Conservation (phyloP, 2,329 filamentous ascomycete genomes). For the Calonectria pseudoturangicola region DNA sequence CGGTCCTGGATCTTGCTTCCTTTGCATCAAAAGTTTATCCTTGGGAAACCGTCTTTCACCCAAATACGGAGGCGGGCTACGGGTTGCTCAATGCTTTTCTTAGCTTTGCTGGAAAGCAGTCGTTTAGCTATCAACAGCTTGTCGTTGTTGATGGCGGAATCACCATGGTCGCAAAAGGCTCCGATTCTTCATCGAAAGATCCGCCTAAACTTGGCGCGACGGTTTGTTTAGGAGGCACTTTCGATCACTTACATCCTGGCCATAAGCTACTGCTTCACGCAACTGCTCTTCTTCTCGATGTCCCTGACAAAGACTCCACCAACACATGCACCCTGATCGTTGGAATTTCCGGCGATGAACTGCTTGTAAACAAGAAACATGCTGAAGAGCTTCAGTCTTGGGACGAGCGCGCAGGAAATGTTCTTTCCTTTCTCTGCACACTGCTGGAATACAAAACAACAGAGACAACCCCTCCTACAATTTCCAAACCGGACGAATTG, state of each 20-base stretch:
- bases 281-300: slow-evolving; percentile 81
- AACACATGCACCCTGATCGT: slow-evolving; percentile 79
- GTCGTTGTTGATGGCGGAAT: slow-evolving; percentile 72
- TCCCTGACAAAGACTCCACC: slow-evolving; percentile 62
- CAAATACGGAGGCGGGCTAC: slow-evolving; percentile 79
- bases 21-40: slow-evolving; percentile 72
- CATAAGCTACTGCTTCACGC: slow-evolving; percentile 98
- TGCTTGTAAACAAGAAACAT: slow-evolving; percentile 93
- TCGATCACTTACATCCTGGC: slow-evolving; percentile 95
- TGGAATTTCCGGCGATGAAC: slow-evolving; percentile 90
- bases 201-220: slow-evolving; percentile 43
- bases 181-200: neutral
- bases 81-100: slow-evolving; percentile 72
- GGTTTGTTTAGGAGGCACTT: slow-evolving; percentile 93
- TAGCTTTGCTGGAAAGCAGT: slow-evolving; percentile 67
- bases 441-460: slow-evolving; percentile 69
- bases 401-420: slow-evolving; percentile 81
- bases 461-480: slow-evolving; percentile 37
- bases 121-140: slow-evolving; percentile 70
- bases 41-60: slow-evolving; percentile 80
- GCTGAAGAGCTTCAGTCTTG: slow-evolving; percentile 88
- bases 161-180: slow-evolving; percentile 58
- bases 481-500: slow-evolving; percentile 53
- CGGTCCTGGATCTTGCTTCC: slow-evolving; percentile 69
- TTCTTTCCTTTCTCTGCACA: slow-evolving; percentile 83